A percentile compares a stretch with the other conserved stretches of the same genome.
These are phyloP conservation scores for Agarophyton chilense DNA, from an alignment of 23 red algal species.

Conservation along the genomic window DNA sequence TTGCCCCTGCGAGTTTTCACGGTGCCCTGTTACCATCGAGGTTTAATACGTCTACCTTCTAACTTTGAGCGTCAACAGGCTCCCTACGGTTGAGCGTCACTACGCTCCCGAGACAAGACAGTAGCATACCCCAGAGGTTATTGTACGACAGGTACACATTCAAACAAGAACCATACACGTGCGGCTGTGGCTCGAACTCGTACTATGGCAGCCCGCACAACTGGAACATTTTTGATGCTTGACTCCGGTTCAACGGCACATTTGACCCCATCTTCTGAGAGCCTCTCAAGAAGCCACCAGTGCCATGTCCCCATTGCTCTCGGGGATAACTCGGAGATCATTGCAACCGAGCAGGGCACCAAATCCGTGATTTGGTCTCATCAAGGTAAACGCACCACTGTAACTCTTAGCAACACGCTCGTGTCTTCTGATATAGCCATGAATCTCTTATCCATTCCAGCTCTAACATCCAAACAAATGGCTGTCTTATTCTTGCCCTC, in stretches of 20 bases:
- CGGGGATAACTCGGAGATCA: background rate
- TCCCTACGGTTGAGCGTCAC: no score
- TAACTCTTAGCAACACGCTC: background rate
- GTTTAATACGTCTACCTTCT: no score
- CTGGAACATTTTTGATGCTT: background rate
- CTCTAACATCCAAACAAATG: background rate
- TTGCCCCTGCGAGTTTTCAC: no score
- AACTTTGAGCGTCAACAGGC: no score
- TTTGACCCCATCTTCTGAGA: background rate
- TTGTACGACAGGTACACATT: no score
- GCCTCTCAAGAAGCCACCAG: background rate
- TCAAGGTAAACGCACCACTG: background rate
- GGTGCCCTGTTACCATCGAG: no score
- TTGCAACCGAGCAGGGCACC: background rate
- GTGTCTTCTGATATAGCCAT: background rate
- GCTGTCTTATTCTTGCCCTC: background rate
- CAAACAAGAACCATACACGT: no score
- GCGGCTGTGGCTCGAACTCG: no score
- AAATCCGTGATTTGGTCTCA: background rate
- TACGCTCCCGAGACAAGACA: no score
- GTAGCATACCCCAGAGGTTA: no score
- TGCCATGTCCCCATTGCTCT: conserved; percentile 8
- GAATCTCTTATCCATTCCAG: conserved; percentile 9
- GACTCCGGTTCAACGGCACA: background rate
- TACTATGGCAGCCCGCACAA: background rate